phyloP scores from a whole-genome alignment of 331 rosid species.

The Phaseolus coccineus region DNA sequence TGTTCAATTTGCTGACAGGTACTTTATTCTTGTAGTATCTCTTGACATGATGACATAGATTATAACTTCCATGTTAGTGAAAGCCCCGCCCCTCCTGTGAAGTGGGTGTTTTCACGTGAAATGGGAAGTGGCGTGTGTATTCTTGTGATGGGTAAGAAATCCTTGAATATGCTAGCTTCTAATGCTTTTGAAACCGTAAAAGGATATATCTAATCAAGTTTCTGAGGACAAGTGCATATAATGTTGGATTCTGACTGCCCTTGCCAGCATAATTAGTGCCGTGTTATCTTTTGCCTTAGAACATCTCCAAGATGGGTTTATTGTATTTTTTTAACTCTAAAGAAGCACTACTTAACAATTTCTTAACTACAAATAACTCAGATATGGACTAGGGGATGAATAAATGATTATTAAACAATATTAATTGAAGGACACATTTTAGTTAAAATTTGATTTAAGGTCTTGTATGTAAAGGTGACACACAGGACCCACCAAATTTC shows the following conservation, averaged over 20 bases:
- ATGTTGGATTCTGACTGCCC: conserved; percentile 2
- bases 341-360: too few species aligned
- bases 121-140: conserved; percentile 20
- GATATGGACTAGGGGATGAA: too few species aligned
- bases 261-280: neutral
- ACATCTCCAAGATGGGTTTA: too few species aligned
- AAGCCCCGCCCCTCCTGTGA: neutral
- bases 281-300: conserved; percentile 9
- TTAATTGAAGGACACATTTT: too few species aligned
- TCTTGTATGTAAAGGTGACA: too few species aligned
- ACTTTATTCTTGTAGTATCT: conserved; percentile 16
- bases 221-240: neutral
- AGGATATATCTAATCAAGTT: conserved; percentile 4
- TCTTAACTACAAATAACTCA: too few species aligned
- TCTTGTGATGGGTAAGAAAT: conserved; percentile 32
- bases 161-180: conserved; percentile 14
- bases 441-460: too few species aligned
- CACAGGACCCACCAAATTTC: too few species aligned
- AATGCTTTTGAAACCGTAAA: neutral
- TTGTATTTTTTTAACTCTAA: too few species aligned
- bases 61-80: conserved; percentile 31
- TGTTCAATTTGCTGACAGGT: conserved; percentile 98
- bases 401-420: too few species aligned
- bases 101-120: conserved; percentile 1
- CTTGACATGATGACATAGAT: conserved; percentile 18